Percentiles rank a stretch among this genome's conserved stretches.
These are phyloP conservation scores for Canavalia ensiformis DNA, from an alignment of 306 rosid genomes.

Conservation along the genomic window DNA sequence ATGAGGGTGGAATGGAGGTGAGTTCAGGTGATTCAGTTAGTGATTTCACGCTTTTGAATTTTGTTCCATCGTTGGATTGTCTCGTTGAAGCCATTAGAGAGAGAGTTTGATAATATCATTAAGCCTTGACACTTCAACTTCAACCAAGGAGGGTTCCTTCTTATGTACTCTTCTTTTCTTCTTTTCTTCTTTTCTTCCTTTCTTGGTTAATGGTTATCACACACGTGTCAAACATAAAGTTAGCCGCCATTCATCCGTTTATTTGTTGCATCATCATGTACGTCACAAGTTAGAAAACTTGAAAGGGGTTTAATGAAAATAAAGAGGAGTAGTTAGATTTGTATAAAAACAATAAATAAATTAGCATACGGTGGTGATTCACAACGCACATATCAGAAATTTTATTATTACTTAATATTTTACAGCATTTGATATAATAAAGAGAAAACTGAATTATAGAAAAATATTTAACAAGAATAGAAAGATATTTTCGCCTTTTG, in stretches of 20 bases:
- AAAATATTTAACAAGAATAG: no score
- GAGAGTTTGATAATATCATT: neutral
- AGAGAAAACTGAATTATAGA: no score
- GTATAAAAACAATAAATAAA: no score
- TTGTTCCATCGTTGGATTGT: neutral
- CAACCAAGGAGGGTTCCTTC: neutral
- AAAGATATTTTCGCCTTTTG: no score
- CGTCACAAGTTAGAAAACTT: neutral
- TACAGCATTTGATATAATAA: no score
- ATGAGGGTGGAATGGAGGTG: slow-evolving; percentile 52
- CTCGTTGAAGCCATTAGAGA: slow-evolving; percentile 50
- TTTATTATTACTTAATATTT: no score
- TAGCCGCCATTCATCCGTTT: neutral
- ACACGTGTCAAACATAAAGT: slow-evolving; percentile 27
- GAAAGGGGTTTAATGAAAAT: neutral
- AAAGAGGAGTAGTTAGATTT: neutral
- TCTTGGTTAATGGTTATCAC: slow-evolving; percentile 20
- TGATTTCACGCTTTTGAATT: slow-evolving; percentile 51
- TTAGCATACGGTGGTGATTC: no score
- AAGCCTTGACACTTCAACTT: neutral
- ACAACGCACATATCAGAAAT: no score
- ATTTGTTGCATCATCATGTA: neutral
- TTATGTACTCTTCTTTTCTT: neutral
- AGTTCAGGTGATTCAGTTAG: slow-evolving; percentile 55
- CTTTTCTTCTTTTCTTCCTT: neutral